Conservation (phyloP, 495 filamentous ascomycete species). For the Lepraria neglecta region DNA sequence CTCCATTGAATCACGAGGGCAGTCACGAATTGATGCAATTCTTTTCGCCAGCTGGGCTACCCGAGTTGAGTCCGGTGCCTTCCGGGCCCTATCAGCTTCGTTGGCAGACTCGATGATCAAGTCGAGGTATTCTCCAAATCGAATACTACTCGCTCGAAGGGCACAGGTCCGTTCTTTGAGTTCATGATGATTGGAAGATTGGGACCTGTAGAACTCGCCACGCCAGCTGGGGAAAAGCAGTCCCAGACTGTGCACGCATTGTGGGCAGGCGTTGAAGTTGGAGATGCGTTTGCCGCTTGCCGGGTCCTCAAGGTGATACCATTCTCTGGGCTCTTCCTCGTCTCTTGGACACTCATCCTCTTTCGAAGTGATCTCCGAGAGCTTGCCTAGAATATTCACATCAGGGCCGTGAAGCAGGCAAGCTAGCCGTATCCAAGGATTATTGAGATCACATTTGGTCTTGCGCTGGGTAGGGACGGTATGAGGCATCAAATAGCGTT, state of each 20-base stretch:
- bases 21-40: conserved; percentile 48
- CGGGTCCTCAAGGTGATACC: conserved; percentile 56
- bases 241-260: conserved; percentile 48
- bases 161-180: conserved; percentile 41
- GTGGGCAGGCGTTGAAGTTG: conserved; percentile 52
- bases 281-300: conserved; percentile 44
- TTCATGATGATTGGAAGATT: conserved; percentile 2
- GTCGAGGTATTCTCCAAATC: conserved; percentile 58
- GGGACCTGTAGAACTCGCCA: conserved; percentile 39
- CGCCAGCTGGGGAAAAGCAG: conserved; percentile 46
- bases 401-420: conserved; percentile 49
- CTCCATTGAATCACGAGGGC: conserved; percentile 46
- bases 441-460: conserved; percentile 54
- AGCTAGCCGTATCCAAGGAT: conserved; percentile 60
- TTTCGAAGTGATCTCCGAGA: conserved; percentile 41
- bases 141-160: conserved; percentile 45
- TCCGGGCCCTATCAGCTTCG: conserved; percentile 35
- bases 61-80: conserved; percentile 33
- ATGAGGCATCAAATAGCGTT: conserved; percentile 46
- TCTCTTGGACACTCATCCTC: conserved; percentile 48
- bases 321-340: conserved; percentile 40
- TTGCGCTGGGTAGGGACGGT: conserved; percentile 37
- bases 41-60: conserved; percentile 48
- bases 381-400: conserved; percentile 49
- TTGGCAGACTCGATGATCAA: conserved; percentile 51